Base-by-base conservation (phyloP, 352 stramenopile species). In the Phytophthora lateralis region DNA sequence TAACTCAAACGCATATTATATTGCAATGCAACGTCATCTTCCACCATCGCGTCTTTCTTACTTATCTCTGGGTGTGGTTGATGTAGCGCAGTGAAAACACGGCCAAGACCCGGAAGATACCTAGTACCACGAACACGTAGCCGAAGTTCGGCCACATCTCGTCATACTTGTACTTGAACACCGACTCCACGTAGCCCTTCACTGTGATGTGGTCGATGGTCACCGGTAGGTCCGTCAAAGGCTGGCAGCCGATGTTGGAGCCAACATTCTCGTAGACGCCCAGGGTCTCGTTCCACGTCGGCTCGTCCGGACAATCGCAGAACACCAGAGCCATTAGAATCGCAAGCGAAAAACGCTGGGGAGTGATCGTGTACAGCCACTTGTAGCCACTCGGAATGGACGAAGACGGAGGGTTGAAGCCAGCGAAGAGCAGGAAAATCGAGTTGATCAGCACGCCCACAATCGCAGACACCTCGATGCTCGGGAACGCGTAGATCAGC, bases 301-400 rank as follows among this genome's bases (percentile, higher is more conserved):
- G 63, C 14, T 66, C 15, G 4, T 65, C 66, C 3, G 62, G 56
- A 21, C 67, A 75, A 17, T 75, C 63, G 0, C 39, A 60, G 50
- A 83, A 83, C 0, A 67, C 59, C 6, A 74, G 54, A 8, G 75
- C 50, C 14, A 61, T 62, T 10, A 82, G 26, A 0, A 84, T 44
- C 4, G 60, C 57, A 27, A 79, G 52, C 0, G 55, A 45, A 38
- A 73, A 81, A 5, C 55, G 55, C 14, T 80, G 71, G 6, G 71
- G 69, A 11, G 62, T 75, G 66, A 81, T 78, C 17, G 54, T 53
- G 60, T 81, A 79, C 35, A 84, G 42, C 75, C 72, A 84, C 26
- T 67, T 42, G 41, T 80, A 81, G 10, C 70, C 70, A 2, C 55
- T 18, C 6, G 75, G 75, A 32, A 81, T 81, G 17, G 37, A 49